Conservation (phyloP, 768 basidiomycete species). For the Tricholoma bakamatsutake region DNA sequence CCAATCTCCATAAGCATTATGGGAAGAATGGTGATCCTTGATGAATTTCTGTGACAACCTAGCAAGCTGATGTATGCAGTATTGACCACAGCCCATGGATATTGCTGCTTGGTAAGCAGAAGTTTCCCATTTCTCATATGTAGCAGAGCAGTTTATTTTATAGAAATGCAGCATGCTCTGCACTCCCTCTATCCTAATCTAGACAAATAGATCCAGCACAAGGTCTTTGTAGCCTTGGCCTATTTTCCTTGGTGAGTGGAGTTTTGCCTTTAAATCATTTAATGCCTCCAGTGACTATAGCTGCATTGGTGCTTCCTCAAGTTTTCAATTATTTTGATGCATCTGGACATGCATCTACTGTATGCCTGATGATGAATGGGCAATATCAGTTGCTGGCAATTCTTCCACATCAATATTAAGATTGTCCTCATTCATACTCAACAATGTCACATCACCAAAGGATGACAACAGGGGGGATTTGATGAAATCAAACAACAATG, state of each 20-base stretch:
- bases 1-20: no score
- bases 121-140: conserved; percentile 16
- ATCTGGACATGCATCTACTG: background rate
- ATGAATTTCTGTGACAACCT: conserved; percentile 12
- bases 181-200: conserved; percentile 16
- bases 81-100: background rate
- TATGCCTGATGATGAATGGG: no score
- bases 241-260: no score
- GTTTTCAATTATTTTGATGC: background rate
- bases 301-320: background rate
- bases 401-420: no score
- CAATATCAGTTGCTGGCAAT: no score
- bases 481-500: no score
- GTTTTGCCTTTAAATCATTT: no score
- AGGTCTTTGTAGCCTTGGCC: conserved; percentile 11
- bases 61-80: background rate
- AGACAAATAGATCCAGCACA: conserved; percentile 10
- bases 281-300: no score
- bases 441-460: no score
- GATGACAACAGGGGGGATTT: no score
- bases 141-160: conserved; percentile 5
- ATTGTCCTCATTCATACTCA: no score
- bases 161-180: conserved; percentile 12
- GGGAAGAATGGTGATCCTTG: conserved; percentile 15
- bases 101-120: conserved; percentile 18